These are phyloP conservation scores for Tulasnella sp. DNA, from an alignment of 768 basidiomycete genomes.

Conservation along the genomic window DNA sequence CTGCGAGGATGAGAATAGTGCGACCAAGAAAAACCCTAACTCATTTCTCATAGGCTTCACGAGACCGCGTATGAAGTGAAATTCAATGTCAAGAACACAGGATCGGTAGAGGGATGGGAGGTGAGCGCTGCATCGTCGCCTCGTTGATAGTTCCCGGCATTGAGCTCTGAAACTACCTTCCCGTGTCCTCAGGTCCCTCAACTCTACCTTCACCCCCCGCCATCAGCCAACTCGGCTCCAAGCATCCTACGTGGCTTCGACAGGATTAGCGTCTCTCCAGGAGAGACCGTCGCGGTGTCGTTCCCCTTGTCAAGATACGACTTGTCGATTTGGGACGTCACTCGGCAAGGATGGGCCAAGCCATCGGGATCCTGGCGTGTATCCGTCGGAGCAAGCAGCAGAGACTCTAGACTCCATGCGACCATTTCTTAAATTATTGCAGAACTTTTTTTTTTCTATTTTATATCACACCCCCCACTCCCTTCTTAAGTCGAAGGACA, in stretches of 20 bases:
- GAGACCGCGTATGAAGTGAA: constrained; percentile 12
- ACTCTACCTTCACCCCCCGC: constrained; percentile 31
- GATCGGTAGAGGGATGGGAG: constrained; percentile 30
- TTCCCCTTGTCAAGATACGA: constrained; percentile 26
- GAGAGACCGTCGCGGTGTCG: constrained; percentile 24
- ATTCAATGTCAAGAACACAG: constrained; percentile 31
- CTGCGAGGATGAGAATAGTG: background rate
- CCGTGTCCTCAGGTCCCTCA: constrained; percentile 28
- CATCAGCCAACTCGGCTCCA: constrained; percentile 28
- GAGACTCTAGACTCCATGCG: constrained; percentile 19
- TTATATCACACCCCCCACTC: too few relatives aligned
- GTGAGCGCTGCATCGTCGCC: constrained; percentile 12
- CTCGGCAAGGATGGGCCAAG: constrained; percentile 25
- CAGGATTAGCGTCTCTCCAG: constrained; percentile 25
- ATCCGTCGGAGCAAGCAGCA: constrained; percentile 26
- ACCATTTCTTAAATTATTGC: background rate
- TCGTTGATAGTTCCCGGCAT: background rate
- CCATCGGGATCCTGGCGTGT: constrained; percentile 13
- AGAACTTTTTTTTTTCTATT: background rate
- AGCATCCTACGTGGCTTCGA: constrained; percentile 32
- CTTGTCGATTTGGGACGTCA: constrained; percentile 27
- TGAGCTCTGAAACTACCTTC: background rate
- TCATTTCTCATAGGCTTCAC: constrained; percentile 26
- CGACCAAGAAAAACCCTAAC: background rate
- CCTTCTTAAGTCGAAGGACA: background rate